Conservation (phyloP, 2,329 filamentous ascomycete genomes). For the Fusarium nygamai region DNA sequence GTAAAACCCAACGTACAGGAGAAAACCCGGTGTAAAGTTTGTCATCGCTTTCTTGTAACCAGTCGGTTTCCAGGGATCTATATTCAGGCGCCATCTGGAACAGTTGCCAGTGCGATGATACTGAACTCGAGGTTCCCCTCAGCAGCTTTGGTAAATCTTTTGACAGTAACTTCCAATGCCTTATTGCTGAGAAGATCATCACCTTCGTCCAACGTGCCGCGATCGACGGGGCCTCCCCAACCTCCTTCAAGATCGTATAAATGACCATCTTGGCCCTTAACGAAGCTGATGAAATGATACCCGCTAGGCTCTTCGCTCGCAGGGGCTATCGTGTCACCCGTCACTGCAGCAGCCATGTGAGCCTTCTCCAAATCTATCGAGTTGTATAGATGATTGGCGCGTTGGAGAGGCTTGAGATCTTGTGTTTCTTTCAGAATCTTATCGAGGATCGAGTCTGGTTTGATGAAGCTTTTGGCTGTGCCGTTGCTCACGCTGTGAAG, state of each 20-base stretch:
- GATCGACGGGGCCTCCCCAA: conserved; percentile 76
- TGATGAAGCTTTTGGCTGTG: conserved; percentile 63
- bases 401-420: conserved; percentile 64
- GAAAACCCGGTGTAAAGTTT: neutral
- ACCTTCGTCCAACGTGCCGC: conserved; percentile 63
- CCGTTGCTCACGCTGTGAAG: conserved; percentile 80
- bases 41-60: neutral
- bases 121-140: conserved; percentile 53
- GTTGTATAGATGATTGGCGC: conserved; percentile 77
- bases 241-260: conserved; percentile 85
- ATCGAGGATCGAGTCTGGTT: conserved; percentile 63
- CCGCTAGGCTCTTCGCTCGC: conserved; percentile 69
- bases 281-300: conserved; percentile 84
- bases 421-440: conserved; percentile 70
- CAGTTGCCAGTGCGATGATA: conserved; percentile 49
- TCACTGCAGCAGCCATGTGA: conserved; percentile 74
- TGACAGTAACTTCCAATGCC: conserved; percentile 71
- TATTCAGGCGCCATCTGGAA: conserved; percentile 19
- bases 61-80: neutral
- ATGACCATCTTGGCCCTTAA: conserved; percentile 69
- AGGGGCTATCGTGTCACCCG: conserved; percentile 75
- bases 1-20: neutral
- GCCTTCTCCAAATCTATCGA: conserved; percentile 76
- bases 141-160: conserved; percentile 52
- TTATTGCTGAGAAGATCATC: conserved; percentile 73